Percentiles rank a stretch among this genome's conserved stretches.
These are phyloP conservation scores for Penicillium sp. DNA, from an alignment of 2,329 filamentous ascomycete species.

Conservation along the genomic window DNA sequence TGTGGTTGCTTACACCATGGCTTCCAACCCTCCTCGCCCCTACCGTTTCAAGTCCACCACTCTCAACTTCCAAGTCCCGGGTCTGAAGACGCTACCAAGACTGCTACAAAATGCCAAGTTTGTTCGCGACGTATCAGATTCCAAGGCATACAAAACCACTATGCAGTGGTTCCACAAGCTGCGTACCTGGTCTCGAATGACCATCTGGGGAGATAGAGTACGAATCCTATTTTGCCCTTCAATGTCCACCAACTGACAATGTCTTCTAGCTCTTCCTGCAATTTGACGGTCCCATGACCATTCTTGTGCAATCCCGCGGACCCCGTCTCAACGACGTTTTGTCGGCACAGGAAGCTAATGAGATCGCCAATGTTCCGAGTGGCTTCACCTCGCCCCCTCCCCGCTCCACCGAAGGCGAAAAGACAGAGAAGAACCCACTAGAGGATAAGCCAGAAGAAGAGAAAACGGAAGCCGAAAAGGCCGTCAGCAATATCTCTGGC, in stretches of 20 bases:
- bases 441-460: conserved; percentile 5
- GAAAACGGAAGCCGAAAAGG: conserved; percentile 19
- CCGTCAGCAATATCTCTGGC: conserved; percentile 22
- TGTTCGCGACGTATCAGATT: conserved; percentile 67
- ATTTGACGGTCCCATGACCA: conserved; percentile 80
- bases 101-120: conserved; percentile 70
- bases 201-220: conserved; percentile 87
- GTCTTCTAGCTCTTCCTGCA: conserved; percentile 70
- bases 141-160: conserved; percentile 68
- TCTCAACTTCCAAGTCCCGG: conserved; percentile 74
- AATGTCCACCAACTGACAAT: conserved; percentile 1
- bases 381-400: conserved; percentile 64
- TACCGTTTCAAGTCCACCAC: conserved; percentile 81
- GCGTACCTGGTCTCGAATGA: conserved; percentile 72
- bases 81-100: conserved; percentile 55
- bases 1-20: conserved; percentile 84
- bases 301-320: conserved; percentile 85
- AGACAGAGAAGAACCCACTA: not conserved
- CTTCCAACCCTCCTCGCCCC: conserved; percentile 69
- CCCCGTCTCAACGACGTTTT: conserved; percentile 75
- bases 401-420: conserved; percentile 24
- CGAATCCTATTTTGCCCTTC: conserved; percentile 17
- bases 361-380: conserved; percentile 79
- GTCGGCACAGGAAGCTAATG: conserved; percentile 75
- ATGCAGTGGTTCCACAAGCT: conserved; percentile 64